These are phyloP conservation scores for Phytophthora gonapodyides DNA, from an alignment of 352 stramenopile species.

Conservation along the genomic window DNA sequence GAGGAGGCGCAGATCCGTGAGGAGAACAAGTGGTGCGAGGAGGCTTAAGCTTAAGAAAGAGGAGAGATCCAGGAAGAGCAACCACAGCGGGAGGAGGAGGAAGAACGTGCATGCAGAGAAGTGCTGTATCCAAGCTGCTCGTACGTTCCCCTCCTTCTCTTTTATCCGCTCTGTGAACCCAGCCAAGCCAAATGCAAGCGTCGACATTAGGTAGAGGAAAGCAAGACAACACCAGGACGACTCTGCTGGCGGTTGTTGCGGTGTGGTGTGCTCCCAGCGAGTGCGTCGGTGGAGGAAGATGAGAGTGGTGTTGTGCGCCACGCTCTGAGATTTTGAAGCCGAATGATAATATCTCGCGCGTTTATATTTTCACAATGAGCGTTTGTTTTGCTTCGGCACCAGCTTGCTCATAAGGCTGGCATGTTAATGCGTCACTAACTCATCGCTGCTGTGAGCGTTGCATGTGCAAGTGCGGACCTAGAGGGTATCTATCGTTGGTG, in stretches of 20 bases:
- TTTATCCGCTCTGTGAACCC: background rate
- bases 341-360: slow-evolving; percentile 11
- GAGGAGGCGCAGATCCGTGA: slow-evolving; percentile 99
- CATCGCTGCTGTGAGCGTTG: too few relatives aligned
- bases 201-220: slow-evolving; percentile 14
- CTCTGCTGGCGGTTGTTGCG: background rate
- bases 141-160: background rate
- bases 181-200: slow-evolving; percentile 9
- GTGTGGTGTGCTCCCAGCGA: slow-evolving; percentile 14
- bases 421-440: too few relatives aligned
- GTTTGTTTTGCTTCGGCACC: background rate
- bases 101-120: too few relatives aligned
- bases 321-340: slow-evolving; percentile 14
- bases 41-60: slow-evolving; percentile 83
- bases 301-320: slow-evolving; percentile 8
- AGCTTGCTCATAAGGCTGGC: background rate
- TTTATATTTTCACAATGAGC: slow-evolving; percentile 17
- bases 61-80: background rate
- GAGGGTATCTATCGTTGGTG: background rate
- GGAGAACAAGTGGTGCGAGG: slow-evolving; percentile 99
- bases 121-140: too few relatives aligned
- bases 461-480: too few relatives aligned
- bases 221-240: background rate
- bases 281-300: slow-evolving; percentile 14
- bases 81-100: background rate